Evolutionary conservation across 139 green algal species (phyloP), one percentile per base, ranked within the genome.

Genomic region (Pedinophyceae sp.): DNA sequence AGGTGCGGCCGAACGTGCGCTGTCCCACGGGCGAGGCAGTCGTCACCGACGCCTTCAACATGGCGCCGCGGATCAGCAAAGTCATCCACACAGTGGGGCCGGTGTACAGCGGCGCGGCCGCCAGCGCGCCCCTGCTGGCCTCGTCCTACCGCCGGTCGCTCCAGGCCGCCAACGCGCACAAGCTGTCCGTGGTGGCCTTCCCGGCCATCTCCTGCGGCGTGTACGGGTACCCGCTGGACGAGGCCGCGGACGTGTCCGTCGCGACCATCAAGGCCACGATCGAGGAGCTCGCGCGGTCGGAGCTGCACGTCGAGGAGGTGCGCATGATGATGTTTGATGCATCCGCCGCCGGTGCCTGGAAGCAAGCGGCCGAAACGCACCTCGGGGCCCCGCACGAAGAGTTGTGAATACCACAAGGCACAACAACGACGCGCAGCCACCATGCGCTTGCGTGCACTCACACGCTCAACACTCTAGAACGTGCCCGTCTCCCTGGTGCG

Each of bases 81-180:
- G 80, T 95, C n/a, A 93, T 95, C n/a, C 86, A 95, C 62, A 93
- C 86, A 0, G 85, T 94, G 38, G 85, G 86, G 0, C 86, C 86
- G 1, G 67, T 89, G 2, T 95, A 91, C 58, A 48, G 63, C n/a
- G 48, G 22, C 3, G 53, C 59, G 1, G 47, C 57, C 16, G 58
- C 60, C 17, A 85, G 75, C 2, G 72, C 57, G 19, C 70, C 73
- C 0, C 59, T 84, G 24, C 71, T 94, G 13, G 52, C 46, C 2
- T 55, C 40, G 3, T 77, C 85, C 1, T 92, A 93, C 72, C 69
- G 38, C 64, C 79, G 25, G 29, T 50, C 45, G 58, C 39, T 76
- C 51, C 46, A 30, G 16, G 59, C 86, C 2, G 79, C 79, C 2
- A 76, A 69, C 34, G 39, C 82, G 54, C 19, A 78, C 23, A 45